phyloP scores from a whole-genome alignment of 2,329 filamentous ascomycete species.

The Colletotrichum magnum region DNA sequence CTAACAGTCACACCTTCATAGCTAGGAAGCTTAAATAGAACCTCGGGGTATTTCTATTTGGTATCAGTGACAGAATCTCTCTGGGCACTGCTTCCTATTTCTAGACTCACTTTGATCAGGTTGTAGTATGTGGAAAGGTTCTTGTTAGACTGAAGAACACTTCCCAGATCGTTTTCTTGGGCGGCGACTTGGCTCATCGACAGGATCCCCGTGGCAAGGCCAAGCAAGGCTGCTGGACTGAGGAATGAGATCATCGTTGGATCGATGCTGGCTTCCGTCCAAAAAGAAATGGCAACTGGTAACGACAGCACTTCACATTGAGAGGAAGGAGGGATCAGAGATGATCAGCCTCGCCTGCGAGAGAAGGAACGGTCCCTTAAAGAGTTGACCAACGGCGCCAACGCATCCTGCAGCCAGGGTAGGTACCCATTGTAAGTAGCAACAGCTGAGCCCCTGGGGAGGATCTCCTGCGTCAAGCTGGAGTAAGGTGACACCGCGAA shows the following conservation, averaged over 20 bases:
- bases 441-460: conserved; percentile 16
- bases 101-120: conserved; percentile 56
- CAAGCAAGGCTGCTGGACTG: not conserved
- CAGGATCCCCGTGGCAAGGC: not conserved
- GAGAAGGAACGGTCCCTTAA: conserved; percentile 24
- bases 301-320: not conserved
- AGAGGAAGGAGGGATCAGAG: not conserved
- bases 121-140: conserved; percentile 61
- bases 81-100: conserved; percentile 19
- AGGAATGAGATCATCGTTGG: conserved; percentile 7
- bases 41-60: conserved; percentile 61
- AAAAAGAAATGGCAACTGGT: too few species aligned
- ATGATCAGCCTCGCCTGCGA: not conserved
- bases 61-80: not conserved
- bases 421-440: too few species aligned
- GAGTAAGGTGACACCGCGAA: conserved; percentile 18
- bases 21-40: conserved; percentile 60
- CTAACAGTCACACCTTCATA: conserved; percentile 60
- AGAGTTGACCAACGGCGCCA: conserved; percentile 11
- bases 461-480: conserved; percentile 32
- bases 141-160: conserved; percentile 54
- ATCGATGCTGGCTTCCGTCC: not conserved
- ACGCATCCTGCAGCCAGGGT: conserved; percentile 14
- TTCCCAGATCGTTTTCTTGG: conserved; percentile 53
- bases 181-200: conserved; percentile 32